These are phyloP conservation scores for Zymoseptoria passerinii DNA, from an alignment of 2,329 filamentous ascomycete genomes.

Conservation along the genomic window DNA sequence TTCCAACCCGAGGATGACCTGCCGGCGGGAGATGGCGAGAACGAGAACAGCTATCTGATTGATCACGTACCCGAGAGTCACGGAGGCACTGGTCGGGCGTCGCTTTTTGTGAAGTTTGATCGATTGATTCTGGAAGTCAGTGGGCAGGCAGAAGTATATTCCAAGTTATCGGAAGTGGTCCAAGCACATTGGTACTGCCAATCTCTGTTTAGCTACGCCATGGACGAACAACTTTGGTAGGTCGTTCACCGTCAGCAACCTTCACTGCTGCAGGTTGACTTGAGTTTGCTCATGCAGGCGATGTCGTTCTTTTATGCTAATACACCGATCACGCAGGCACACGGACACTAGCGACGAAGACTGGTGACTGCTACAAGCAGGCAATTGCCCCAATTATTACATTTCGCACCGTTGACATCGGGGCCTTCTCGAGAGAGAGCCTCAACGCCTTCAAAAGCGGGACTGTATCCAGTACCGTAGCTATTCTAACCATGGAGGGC, in stretches of 20 bases:
- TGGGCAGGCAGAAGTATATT: constrained; percentile 12
- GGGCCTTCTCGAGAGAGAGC: background rate
- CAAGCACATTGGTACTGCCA: constrained; percentile 24
- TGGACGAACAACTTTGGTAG: constrained; percentile 25
- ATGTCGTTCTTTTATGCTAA: background rate
- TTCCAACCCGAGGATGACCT: constrained; percentile 16
- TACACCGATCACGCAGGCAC: constrained; percentile 7
- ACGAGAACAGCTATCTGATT: constrained; percentile 9
- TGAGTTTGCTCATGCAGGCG: background rate
- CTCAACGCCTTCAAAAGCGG: background rate
- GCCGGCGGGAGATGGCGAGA: constrained; percentile 4
- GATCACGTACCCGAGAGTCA: constrained; percentile 11
- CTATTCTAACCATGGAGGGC: background rate
- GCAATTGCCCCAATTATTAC: background rate
- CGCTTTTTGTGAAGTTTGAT: constrained; percentile 16
- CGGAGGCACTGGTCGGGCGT: constrained; percentile 3
- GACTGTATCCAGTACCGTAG: background rate
- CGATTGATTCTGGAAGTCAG: constrained; percentile 19
- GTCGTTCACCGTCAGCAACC: background rate
- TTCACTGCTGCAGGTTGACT: background rate
- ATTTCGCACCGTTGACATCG: background rate
- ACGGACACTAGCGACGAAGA: constrained; percentile 29
- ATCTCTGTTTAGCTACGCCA: constrained; percentile 20
- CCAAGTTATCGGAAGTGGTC: constrained; percentile 12
- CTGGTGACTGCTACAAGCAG: constrained; percentile 19